Evolutionary conservation across 108 stramenopile genomes (phyloP), one percentile per base, ranked within the genome.

Genomic region (Conticribra weissflogii): DNA sequence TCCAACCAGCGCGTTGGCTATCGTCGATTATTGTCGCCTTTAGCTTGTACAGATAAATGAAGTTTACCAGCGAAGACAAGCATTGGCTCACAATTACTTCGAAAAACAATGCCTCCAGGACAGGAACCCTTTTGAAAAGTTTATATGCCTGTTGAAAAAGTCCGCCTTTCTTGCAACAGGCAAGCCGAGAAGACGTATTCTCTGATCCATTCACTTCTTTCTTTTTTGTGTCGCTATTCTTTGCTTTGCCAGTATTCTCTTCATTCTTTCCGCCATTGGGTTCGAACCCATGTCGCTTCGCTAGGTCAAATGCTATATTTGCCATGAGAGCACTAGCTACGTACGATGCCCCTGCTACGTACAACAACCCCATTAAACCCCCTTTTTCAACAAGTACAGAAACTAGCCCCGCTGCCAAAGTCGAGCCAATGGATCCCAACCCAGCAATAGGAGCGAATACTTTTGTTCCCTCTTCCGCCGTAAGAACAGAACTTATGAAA

Each of bases 361-460:
- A 62, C 41, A 94, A 54, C 22, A 91, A 58, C 0, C 86, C 84
- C 30, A 83, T 67, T 51, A 94, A 57, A 17, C 89, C 90, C 16
- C 55, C 19, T 9, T 68, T 68, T 2, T 64, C 49, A 2, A 85
- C 63, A 17, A 90, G 66, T 12, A 33, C 44, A 19, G 78, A 78
- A 0, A 89, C 84, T 33, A 76, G 51, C 2, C 77, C 75, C 34
- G 86, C 94, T 15, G 89, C 73, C 5, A 86, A 19, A 1, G 89
- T 91, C 15, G 86, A 91, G 0, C 84, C 81, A 19, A 95, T 66
- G 16, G 84, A 85, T 33, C 72, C 78, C 9, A 92, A 41, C 48
- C 94, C 94, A 18, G 90, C 89, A 49, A 95, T 84, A 25, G 74
- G 63, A 8, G 94, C 82, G 66, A 95, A 92, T 74, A 86, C 87